A percentile compares a stretch with the other conserved stretches of the same genome.
Conservation (phyloP, 73 alveolate genomes). For the Uronychia binucleata region DNA sequence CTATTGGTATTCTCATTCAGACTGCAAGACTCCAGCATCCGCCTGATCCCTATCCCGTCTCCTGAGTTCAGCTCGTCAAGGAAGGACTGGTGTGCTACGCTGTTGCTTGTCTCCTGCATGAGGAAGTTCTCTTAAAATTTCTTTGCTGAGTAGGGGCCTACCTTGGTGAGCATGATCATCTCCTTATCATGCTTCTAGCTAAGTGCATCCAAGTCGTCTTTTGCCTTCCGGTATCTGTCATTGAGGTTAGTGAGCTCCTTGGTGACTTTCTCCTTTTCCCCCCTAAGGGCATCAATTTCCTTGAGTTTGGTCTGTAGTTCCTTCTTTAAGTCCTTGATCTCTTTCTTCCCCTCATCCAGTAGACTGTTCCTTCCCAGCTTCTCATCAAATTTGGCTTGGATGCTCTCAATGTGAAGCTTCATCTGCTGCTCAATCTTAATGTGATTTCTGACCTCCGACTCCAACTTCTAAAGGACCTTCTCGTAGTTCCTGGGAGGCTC, state of each 20-base stretch:
- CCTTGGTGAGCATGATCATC: neutral
- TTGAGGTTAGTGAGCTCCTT: neutral
- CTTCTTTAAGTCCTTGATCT: neutral
- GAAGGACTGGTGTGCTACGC: neutral
- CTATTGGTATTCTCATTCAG: neutral
- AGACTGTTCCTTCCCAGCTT: slow-evolving; percentile 4
- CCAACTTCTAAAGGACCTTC: slow-evolving; percentile 63
- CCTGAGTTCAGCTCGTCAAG: neutral
- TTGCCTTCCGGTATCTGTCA: neutral
- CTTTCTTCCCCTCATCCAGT: slow-evolving; percentile 35
- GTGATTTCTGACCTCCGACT: slow-evolving; percentile 75
- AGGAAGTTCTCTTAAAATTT: neutral
- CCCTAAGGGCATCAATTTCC: slow-evolving; percentile 6
- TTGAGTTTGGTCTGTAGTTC: slow-evolving; percentile 1
- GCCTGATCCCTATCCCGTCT: neutral
- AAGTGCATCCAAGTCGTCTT: neutral
- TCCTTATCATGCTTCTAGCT: neutral
- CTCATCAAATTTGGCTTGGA: slow-evolving; percentile 67
- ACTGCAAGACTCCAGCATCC: neutral
- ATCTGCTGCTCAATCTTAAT: slow-evolving; percentile 71
- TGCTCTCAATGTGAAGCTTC: slow-evolving; percentile 69
- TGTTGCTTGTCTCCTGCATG: neutral
- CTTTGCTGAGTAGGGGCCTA: neutral
- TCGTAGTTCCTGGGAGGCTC: slow-evolving; percentile 48
- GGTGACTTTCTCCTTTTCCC: neutral